Conservation (phyloP, 768 basidiomycete species). For the Guyanaporus albipodus region DNA sequence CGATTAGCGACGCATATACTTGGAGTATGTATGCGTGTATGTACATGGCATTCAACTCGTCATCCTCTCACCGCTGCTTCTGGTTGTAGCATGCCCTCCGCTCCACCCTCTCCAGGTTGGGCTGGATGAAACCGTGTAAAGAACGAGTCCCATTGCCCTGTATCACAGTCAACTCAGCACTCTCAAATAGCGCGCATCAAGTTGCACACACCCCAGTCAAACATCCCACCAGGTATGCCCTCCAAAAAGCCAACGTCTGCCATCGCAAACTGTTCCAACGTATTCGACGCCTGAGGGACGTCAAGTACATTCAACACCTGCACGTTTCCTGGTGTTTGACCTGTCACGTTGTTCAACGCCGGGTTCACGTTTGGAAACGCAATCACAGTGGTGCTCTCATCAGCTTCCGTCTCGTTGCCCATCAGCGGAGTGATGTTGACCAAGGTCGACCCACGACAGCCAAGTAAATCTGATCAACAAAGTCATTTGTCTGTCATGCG, state of each 20-base stretch:
- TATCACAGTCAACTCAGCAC: neutral
- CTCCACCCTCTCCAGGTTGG: slow-evolving; percentile 3
- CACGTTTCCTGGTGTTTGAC: slow-evolving; percentile 45
- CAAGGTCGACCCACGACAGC: slow-evolving; percentile 37
- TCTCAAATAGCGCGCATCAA: slow-evolving; percentile 10
- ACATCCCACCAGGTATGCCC: slow-evolving; percentile 80
- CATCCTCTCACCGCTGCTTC: neutral
- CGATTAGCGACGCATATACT: slow-evolving; percentile 10
- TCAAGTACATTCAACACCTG: slow-evolving; percentile 79
- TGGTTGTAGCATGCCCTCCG: neutral
- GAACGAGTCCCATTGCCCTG: slow-evolving; percentile 82
- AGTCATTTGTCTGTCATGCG: slow-evolving; percentile 1
- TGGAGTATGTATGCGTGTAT: slow-evolving; percentile 7
- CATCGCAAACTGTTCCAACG: slow-evolving; percentile 61
- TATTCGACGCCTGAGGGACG: slow-evolving; percentile 48
- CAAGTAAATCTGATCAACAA: slow-evolving; percentile 11
- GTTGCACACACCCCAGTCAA: slow-evolving; percentile 71
- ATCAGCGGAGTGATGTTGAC: slow-evolving; percentile 53
- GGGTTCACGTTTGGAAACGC: slow-evolving; percentile 66
- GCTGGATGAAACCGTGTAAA: slow-evolving; percentile 55
- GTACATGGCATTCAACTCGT: slow-evolving; percentile 14
- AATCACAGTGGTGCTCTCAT: slow-evolving; percentile 21
- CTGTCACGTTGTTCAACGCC: slow-evolving; percentile 52
- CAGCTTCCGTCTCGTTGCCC: slow-evolving; percentile 28
- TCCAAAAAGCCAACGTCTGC: slow-evolving; percentile 69